Conservation (phyloP, 2,329 filamentous ascomycete species). For the Penicillium glabrum region DNA sequence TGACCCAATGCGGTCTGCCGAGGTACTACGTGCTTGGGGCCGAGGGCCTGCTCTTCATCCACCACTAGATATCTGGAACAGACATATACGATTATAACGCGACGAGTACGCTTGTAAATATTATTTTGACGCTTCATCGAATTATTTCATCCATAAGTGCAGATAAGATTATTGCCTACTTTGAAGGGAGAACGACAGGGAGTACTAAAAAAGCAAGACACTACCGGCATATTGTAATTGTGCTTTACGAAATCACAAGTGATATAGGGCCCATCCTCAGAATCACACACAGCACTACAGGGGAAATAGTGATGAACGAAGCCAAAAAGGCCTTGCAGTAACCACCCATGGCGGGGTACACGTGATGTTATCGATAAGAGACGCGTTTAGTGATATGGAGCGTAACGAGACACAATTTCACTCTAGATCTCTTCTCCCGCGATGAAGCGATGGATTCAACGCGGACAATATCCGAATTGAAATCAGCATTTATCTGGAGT, state of each 20-base stretch:
- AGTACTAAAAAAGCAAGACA: background rate
- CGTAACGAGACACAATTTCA: background rate
- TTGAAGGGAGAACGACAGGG: background rate
- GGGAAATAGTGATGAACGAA: background rate
- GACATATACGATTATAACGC: background rate
- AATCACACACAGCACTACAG: too few relatives aligned
- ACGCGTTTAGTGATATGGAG: conserved; percentile 7
- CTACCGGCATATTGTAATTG: background rate
- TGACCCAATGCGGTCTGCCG: conserved; percentile 16
- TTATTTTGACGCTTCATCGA: background rate
- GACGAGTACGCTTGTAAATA: background rate
- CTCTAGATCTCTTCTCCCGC: background rate
- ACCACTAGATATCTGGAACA: background rate
- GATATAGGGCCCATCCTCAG: too few relatives aligned
- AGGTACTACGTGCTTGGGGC: conserved; percentile 21
- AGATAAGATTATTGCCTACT: background rate
- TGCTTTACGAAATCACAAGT: background rate
- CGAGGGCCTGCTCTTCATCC: conserved; percentile 9
- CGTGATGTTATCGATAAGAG: conserved; percentile 19
- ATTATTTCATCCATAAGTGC: background rate
- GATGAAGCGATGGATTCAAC: conserved; percentile 35
- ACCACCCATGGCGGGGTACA: background rate
- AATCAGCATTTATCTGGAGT: conserved; percentile 51
- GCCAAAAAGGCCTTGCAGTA: background rate
- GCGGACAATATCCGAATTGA: conserved; percentile 51